Conservation (phyloP, 768 basidiomycete species). For the Pleurotus citrinopileatus region DNA sequence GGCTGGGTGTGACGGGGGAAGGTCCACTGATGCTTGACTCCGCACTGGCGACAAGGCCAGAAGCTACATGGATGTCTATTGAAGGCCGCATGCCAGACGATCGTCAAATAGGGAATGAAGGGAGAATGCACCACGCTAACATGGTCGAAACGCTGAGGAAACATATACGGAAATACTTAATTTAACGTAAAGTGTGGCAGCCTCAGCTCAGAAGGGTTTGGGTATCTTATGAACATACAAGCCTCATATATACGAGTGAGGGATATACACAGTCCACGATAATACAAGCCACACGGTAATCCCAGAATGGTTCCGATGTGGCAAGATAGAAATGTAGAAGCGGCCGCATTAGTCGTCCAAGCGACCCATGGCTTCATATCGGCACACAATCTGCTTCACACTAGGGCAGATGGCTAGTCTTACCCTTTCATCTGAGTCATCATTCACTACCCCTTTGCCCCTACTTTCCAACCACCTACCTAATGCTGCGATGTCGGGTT, state of each 20-base stretch:
- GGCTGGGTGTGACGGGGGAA: background rate
- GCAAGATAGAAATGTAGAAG: background rate
- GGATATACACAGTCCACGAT: background rate
- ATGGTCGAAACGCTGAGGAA: background rate
- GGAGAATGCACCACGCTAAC: background rate
- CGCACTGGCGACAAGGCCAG: conserved; percentile 2
- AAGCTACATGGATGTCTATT: conserved; percentile 6
- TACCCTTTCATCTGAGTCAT: conserved; percentile 52
- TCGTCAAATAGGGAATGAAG: background rate
- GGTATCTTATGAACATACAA: background rate
- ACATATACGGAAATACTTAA: background rate
- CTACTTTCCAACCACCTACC: conserved; percentile 56
- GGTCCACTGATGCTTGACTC: background rate
- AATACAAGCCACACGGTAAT: background rate
- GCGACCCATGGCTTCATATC: conserved; percentile 47
- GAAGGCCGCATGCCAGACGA: background rate
- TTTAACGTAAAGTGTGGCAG: no score
- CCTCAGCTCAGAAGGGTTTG: no score
- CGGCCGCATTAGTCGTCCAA: conserved; percentile 2
- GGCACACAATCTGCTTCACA: conserved; percentile 52
- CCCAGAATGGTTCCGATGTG: background rate
- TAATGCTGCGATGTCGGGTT: conserved; percentile 33
- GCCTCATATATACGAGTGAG: background rate
- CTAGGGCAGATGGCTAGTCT: conserved; percentile 68
- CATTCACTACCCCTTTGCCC: conserved; percentile 48